Percentiles rank a stretch among this genome's conserved stretches.
phyloP scores from a whole-genome alignment of 176 grass and related monocot species.

The Avena sativa region DNA sequence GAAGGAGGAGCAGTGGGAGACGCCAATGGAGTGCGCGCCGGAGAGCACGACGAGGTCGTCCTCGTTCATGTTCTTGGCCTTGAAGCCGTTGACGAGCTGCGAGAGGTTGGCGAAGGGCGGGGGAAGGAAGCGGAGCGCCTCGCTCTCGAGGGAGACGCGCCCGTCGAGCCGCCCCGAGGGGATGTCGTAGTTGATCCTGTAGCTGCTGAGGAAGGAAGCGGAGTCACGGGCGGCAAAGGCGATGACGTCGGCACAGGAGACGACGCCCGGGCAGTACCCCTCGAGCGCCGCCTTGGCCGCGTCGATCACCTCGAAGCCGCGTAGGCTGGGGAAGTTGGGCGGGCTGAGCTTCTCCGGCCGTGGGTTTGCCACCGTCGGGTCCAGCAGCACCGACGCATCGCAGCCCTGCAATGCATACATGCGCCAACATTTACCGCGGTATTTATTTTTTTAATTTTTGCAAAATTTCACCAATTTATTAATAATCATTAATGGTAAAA shows the following conservation, averaged over 20 bases:
- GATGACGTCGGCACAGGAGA: slow-evolving; percentile 52
- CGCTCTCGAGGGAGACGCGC: slow-evolving; percentile 31
- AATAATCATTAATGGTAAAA: too few species aligned
- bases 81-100: slow-evolving; percentile 45
- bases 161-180: slow-evolving; percentile 58
- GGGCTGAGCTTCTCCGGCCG: slow-evolving; percentile 23
- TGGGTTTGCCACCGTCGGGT: neutral
- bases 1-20: slow-evolving; percentile 65
- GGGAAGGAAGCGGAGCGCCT: slow-evolving; percentile 41
- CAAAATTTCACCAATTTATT: too few species aligned
- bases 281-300: too few species aligned
- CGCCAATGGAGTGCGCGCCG: slow-evolving; percentile 58
- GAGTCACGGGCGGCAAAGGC: slow-evolving; percentile 44
- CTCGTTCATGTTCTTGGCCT: slow-evolving; percentile 23
- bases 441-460: too few species aligned
- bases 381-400: slow-evolving; percentile 22
- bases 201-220: neutral
- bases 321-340: too few species aligned
- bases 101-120: slow-evolving; percentile 11
- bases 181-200: slow-evolving; percentile 38
- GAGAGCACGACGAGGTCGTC: slow-evolving; percentile 65
- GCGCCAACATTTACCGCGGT: too few species aligned
- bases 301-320: too few species aligned
- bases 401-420: slow-evolving; percentile 14
- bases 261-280: neutral